Conservation (phyloP, 1,139 yeast genomes). For the Saccharomyces hybrid region DNA sequence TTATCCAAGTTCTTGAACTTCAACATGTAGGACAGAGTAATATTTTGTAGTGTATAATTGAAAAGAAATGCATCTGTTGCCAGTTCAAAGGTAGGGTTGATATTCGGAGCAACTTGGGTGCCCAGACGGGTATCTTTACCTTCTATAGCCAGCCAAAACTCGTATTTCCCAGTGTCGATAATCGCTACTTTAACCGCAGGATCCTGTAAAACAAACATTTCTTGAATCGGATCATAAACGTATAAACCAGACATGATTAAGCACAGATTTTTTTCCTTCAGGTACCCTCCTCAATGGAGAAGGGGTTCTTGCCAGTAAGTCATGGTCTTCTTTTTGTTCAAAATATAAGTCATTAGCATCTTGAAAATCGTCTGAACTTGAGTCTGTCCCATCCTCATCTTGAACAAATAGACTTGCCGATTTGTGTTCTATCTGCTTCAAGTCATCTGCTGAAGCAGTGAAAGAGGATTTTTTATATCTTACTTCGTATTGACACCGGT, state of each 20-base stretch:
- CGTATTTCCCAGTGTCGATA: constrained; percentile 44
- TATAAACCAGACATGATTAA: constrained; percentile 39
- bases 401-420: constrained; percentile 2
- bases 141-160: constrained; percentile 45
- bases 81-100: constrained; percentile 61
- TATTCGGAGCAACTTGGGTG: constrained; percentile 39
- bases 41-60: constrained; percentile 42
- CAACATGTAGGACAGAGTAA: constrained; percentile 54
- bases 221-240: constrained; percentile 48
- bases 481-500: constrained; percentile 68
- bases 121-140: constrained; percentile 35
- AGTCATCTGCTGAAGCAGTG: constrained; percentile 40
- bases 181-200: constrained; percentile 35
- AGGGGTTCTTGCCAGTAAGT: constrained; percentile 2
- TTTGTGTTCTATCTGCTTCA: constrained; percentile 43
- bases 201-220: constrained; percentile 44
- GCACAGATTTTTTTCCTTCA: constrained; percentile 19
- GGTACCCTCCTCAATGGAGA: constrained; percentile 11
- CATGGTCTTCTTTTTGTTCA: not conserved
- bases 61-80: constrained; percentile 57
- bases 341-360: constrained; percentile 8
- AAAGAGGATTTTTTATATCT: constrained; percentile 55
- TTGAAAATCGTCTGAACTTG: constrained; percentile 13
- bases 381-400: constrained; percentile 16
- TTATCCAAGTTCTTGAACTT: constrained; percentile 41